Evolutionary conservation across 257 asterid species (phyloP), one percentile per base, ranked within the genome.

Genomic region (Jasminum sambac): DNA sequence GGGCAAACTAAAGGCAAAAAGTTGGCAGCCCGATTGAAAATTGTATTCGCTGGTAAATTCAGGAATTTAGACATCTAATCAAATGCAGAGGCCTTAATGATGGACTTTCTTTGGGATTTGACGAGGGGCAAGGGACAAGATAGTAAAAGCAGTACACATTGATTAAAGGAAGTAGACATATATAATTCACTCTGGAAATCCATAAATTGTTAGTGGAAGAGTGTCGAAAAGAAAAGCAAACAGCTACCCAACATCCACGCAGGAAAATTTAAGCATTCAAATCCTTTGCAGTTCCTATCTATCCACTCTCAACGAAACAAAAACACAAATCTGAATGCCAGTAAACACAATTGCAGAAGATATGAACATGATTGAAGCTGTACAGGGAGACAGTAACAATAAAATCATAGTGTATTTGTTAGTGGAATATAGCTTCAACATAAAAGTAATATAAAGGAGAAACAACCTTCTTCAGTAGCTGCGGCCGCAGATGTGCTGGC

Each of bases 401-500:
- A 21, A 13, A 55, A 52, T 52, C 11, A 8, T 19, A 41, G 2
- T n/a, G n/a, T n/a, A n/a, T n/a, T n/a, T n/a, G n/a, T n/a, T 11
- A 55, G 16, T 0, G 19, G 30, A 55, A 55, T 21, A 16, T 48
- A 21, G 58, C 58, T 21, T 17, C 61, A 52, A 52, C 19, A 8
- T 21, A 55, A 55, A 21, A 72, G 17, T 11, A 42, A n/a, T 13
- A 9, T 64, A 16, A 6, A 42, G 34, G 11, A 69, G 21, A 58
- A 42, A 21, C 41, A 60, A 92, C 98, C 98, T 81, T 92, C 94
- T 42, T 69, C 82, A 57, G 81, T 67, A 13, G 88, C 90, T 2
- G 89, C 82, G 34, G 96, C 87, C 9, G 90, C 80, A 25, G 98
- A 92, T 63, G 98, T 72, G 80, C 98, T 84, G 72, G 94, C 93